These are phyloP conservation scores for Cornus florida DNA, from an alignment of 148 eudicot genomes.

Conservation along the genomic window DNA sequence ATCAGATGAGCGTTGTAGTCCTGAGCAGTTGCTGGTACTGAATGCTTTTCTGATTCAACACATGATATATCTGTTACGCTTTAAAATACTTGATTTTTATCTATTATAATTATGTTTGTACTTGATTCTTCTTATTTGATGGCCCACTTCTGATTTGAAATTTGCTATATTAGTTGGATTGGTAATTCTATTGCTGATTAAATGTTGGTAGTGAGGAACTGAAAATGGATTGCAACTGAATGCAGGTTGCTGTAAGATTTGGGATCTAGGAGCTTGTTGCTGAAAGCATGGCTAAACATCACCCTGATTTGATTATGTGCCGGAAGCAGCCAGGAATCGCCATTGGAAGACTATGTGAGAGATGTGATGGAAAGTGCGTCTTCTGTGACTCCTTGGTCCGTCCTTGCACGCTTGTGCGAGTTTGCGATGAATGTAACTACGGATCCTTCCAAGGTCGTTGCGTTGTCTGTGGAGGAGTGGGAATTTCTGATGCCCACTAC, in stretches of 20 bases:
- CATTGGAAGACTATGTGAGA: constrained; percentile 78
- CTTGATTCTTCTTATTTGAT: not conserved
- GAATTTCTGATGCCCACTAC: constrained; percentile 81
- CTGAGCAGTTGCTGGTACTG: not conserved
- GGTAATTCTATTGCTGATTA: not conserved
- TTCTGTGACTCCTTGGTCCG: constrained; percentile 84
- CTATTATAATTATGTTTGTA: not conserved
- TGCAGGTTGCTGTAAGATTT: constrained; percentile 12
- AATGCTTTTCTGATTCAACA: not conserved
- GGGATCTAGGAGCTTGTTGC: constrained; percentile 11
- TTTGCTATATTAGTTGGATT: not conserved
- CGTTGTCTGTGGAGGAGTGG: constrained; percentile 82
- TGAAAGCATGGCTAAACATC: constrained; percentile 80
- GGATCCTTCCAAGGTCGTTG: constrained; percentile 87
- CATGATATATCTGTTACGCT: not conserved
- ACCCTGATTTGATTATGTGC: constrained; percentile 88
- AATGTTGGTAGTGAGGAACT: not conserved
- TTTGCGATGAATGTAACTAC: constrained; percentile 82
- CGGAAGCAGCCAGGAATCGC: constrained; percentile 85
- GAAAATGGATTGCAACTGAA: not conserved
- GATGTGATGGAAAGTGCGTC: constrained; percentile 79
- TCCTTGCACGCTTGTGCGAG: constrained; percentile 77
- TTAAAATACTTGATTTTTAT: not conserved
- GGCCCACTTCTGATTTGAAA: not conserved
- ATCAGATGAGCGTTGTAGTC: not conserved